Conservation (phyloP, 202 grass and related monocot species). For the Schoenoplectus triqueter region DNA sequence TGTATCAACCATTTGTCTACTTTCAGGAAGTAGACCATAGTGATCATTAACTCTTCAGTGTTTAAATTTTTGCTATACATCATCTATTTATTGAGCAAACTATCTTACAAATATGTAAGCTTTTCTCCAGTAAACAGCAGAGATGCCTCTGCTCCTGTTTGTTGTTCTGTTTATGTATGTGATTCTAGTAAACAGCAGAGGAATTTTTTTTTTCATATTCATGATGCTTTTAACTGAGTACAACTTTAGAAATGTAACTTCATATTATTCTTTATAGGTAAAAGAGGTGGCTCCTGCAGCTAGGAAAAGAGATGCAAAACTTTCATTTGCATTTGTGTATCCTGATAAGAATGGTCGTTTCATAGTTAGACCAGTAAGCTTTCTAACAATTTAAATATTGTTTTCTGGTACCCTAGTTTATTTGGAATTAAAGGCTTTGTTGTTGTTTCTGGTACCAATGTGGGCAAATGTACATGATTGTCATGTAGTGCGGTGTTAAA, state of each 20-base stretch:
- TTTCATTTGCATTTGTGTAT: constrained; percentile 96
- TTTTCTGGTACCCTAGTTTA: too few species aligned
- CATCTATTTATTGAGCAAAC: background rate
- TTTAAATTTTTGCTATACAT: background rate
- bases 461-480: too few species aligned
- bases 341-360: constrained; percentile 93
- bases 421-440: background rate
- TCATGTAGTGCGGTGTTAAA: too few species aligned
- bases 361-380: constrained; percentile 73
- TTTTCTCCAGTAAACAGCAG: background rate
- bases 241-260: constrained; percentile 24
- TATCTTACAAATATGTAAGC: constrained; percentile 1
- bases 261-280: constrained; percentile 54
- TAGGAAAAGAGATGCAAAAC: constrained; percentile 83
- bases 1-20: background rate
- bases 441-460: constrained; percentile 19
- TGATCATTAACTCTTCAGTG: background rate
- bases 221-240: constrained; percentile 25
- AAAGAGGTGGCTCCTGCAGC: constrained; percentile 95
- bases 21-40: background rate
- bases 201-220: background rate
- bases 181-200: constrained; percentile 15
- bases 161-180: background rate
- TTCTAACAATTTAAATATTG: too few species aligned
- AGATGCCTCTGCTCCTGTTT: background rate